Evolutionary conservation across 1,284 basidiomycete genomes (phyloP).

Genomic region (Melampsora larici-populina): DNA sequence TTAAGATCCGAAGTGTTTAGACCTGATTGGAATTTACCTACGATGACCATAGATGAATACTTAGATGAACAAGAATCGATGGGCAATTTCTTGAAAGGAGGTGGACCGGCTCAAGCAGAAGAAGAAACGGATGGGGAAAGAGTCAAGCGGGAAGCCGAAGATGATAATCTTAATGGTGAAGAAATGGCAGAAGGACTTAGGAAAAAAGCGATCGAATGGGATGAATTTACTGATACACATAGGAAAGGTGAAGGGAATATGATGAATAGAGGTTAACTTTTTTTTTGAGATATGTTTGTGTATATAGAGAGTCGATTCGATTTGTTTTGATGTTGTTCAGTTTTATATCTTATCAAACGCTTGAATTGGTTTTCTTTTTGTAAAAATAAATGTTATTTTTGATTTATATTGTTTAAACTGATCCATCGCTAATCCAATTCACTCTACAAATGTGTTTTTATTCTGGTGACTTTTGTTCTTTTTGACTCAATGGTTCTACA

Average conservation of each 20-base stretch:
- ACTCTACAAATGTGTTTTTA: too few relatives aligned
- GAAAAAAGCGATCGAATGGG: constrained; percentile 37
- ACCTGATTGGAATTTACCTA: constrained; percentile 79
- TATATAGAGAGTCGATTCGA: not conserved
- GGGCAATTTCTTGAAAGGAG: constrained; percentile 80
- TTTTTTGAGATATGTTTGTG: not conserved
- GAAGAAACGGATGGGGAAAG: constrained; percentile 18
- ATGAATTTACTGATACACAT: constrained; percentile 41
- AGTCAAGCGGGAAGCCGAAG: constrained; percentile 23
- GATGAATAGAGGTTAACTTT: constrained; percentile 39
- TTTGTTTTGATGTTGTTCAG: too few relatives aligned
- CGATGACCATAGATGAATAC: constrained; percentile 95
- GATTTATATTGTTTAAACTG: too few relatives aligned
- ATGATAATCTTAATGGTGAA: constrained; percentile 38
- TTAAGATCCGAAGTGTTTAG: constrained; percentile 78
- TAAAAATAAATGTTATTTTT: too few relatives aligned
- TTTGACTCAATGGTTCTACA: too few relatives aligned
- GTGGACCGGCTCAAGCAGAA: constrained; percentile 58
- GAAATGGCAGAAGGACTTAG: constrained; percentile 20
- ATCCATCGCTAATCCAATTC: too few relatives aligned
- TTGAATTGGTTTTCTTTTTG: too few relatives aligned
- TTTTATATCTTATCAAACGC: too few relatives aligned
- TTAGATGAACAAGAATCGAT: constrained; percentile 76
- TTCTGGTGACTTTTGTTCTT: too few relatives aligned
- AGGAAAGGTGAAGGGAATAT: constrained; percentile 43